These are phyloP conservation scores for Tremella fuciformis DNA, from an alignment of 768 basidiomycete genomes.

Conservation along the genomic window DNA sequence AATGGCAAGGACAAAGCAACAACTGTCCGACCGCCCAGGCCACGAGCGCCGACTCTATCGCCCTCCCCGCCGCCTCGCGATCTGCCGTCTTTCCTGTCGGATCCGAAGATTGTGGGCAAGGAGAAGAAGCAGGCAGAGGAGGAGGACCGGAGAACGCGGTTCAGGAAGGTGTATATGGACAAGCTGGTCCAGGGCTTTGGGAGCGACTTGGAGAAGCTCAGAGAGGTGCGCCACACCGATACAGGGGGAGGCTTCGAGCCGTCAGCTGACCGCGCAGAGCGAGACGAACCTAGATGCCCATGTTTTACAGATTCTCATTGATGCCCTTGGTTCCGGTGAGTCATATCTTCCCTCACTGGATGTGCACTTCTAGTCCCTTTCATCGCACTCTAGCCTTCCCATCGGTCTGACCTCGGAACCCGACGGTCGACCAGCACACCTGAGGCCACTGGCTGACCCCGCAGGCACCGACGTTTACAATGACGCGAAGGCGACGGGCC, in stretches of 20 bases:
- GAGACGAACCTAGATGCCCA: conserved; percentile 18
- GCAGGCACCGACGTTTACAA: conserved; percentile 28
- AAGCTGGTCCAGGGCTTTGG: conserved; percentile 44
- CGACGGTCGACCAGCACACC: background rate
- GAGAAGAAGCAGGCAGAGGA: conserved; percentile 14
- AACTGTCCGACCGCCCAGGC: conserved; percentile 10
- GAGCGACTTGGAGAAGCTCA: conserved; percentile 40
- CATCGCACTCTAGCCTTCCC: background rate
- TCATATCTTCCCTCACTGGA: background rate
- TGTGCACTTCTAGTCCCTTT: too few relatives aligned
- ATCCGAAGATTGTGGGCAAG: conserved; percentile 10
- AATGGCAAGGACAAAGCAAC: conserved; percentile 10
- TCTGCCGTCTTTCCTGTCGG: conserved; percentile 39
- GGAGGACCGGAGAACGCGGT: conserved; percentile 33
- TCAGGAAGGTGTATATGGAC: conserved; percentile 46
- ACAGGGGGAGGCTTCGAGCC: background rate
- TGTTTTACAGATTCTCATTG: conserved; percentile 20
- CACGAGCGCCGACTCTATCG: conserved; percentile 25
- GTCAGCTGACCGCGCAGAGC: conserved; percentile 13
- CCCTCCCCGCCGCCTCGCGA: conserved; percentile 33
- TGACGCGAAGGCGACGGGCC: conserved; percentile 11
- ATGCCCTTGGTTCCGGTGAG: conserved; percentile 27
- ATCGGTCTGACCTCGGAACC: background rate
- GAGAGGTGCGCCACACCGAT: conserved; percentile 32
- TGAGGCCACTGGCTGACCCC: conserved; percentile 4